Base-by-base conservation (phyloP, 371 early-diverging fungal species). In the Mortierella sp. region DNA sequence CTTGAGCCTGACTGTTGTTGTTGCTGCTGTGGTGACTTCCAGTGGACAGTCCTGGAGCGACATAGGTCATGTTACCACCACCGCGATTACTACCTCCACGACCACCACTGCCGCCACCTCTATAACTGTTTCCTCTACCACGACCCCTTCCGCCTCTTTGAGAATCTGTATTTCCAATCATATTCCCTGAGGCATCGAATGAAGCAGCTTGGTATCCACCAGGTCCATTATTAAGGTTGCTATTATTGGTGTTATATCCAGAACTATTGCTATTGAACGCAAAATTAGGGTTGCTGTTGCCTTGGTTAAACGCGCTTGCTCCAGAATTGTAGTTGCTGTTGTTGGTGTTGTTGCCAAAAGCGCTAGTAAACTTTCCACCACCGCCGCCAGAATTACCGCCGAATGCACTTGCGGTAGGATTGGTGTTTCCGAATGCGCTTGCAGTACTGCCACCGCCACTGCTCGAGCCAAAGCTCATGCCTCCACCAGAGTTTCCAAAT, bases 21-120 rank as follows among this genome's bases (percentile, higher is more conserved):
- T 28, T 28, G 28, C 28, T 28, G 28, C 28, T 24, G 19, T 22
- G 24, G 10, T n/a, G 33, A 8, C 33, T 58, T 22, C 36, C 33
- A 13, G 58, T 58, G 28, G 32, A 28, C 19, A 58, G 36, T 19
- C 58, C 58, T 33, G 58, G 36, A 7, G 58, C 33, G 10, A 58
- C 21, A 36, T 58, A 58, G 13, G 58, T 58, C 58, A 33, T 58
- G 58, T 58, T 58, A 9, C 15, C 22, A 11, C 58, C 19, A 24
- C 58, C 58, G 10, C 58, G 28, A 24, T 58, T 28, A 24, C 58
- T 58, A 9, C 58, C 58, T 10, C 58, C 36, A 58, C 58, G 58
- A 21, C 19, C 58, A 1, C 58, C 58, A 28, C 28, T 28, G 28
- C 28, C 28, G 28, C 28, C 28, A 28, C 28, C 28, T 58, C 58